Base-by-base conservation (phyloP, 73 alveolate species). In the Tetrahymena thermophila region DNA sequence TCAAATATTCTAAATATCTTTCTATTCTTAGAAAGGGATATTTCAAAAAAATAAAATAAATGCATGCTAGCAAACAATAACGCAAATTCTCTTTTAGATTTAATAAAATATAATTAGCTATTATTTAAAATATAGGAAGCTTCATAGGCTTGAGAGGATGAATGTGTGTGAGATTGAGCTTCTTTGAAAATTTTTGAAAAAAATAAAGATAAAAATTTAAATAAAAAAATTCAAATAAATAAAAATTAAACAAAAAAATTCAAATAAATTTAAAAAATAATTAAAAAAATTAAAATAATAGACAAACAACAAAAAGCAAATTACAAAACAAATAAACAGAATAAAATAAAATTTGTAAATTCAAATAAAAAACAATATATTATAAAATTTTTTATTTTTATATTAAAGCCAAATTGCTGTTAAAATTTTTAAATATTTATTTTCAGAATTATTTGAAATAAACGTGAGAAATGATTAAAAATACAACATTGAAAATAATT, bases 121-220 rank as follows among this genome's bases (percentile, higher is more conserved):
- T 71, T 71, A 5, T 71, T 71, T 71, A 71, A 71, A 71, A 71
- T 21, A 19, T 28, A 31, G 28, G 31, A 50, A 50, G 10, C 28
- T n/a, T n/a, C n/a, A n/a, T n/a, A 19, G 89, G 89, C 89, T 71
- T 71, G 89, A 71, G 89, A 71, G 89, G 89, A 71, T 71, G 42
- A 71, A 15, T 71, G 89, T 71, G 83, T 71, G 89, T 71, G 89
- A 71, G 89, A 71, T 71, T 71, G 89, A 71, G 89, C 37, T 71
- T 71, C 89, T 50, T 50, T 50, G 83, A 50, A 50, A 40, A 40
- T 15, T 28, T 50, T 50, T 71, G 19, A 25, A 28, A 40, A 40
- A 40, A 4, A 9, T 0, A 40, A 40, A 9, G 15, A 40, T 19
- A 71, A 71, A 71, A 31, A 71, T n/a, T 8, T 25, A 28, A 71